Evolutionary conservation across 768 basidiomycete species (phyloP), one percentile per base, ranked within the genome.

Genomic region (Favolaschia claudopus): DNA sequence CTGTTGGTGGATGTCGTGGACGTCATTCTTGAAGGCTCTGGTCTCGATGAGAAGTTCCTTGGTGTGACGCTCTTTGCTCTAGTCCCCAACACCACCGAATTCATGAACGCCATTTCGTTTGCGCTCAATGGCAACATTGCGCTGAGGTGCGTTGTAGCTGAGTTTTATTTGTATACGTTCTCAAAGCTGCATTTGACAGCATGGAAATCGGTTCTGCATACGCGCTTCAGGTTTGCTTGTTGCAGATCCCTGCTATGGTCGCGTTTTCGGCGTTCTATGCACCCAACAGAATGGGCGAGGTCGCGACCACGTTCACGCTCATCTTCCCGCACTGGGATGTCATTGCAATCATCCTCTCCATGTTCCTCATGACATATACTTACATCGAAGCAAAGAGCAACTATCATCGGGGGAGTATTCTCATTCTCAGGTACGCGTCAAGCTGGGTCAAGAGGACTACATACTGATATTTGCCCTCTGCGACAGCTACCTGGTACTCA

Each of bases 141-240:
- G 2, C 76, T 99, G 24, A 95, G 94, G 96, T 94, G 65, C 45
- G 85, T 59, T 43, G 60, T 14, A 7, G 44, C 39, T 17, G 6
- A 19, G 50, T 42, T 10, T 38, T 12, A 22, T 25, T 25, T 9
- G 15, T 25, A 27, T 27, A 37, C 9, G 43, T 64, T 49, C 56
- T 37, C 55, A 38, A 33, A 20, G 20, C 43, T n/a, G 22, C 22
- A 12, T 31, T 4, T 10, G 57, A 28, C 63, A 98, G 96, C 73
- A 98, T 99, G 95, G 97, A 99, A 76, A 99, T 99, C 67, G 97
- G 97, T 14, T 99, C 97, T 1, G 97, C 97, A 5, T 99, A 99
- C 74, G 97, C 97, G 5, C 82, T 99, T 3, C 97, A 99, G 75
- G 97, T 99, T 15, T 99, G 97, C 73, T 81, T 99, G 50, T 82